phyloP scores from a whole-genome alignment of 306 rosid genomes.

The Trichosanthes truncata region DNA sequence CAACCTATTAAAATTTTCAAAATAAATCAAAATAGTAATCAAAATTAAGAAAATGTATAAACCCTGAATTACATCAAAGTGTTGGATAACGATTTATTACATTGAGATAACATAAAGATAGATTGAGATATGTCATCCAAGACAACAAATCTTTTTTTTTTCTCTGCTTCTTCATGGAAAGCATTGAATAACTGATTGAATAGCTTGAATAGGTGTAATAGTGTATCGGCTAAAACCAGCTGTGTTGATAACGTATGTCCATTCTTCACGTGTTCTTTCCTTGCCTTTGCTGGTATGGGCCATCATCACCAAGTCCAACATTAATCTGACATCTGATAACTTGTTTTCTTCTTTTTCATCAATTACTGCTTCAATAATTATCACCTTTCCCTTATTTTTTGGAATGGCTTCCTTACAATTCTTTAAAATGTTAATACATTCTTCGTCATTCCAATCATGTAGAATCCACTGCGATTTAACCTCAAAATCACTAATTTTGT shows the following conservation, averaged over 20 bases:
- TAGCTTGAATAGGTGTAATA: conserved; percentile 23
- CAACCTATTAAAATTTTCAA: no score
- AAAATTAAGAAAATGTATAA: no score
- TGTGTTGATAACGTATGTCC: conserved; percentile 38
- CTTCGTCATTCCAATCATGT: conserved; percentile 62
- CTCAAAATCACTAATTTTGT: no score
- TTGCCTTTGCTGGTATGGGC: conserved; percentile 44
- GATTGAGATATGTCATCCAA: no score
- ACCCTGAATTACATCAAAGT: no score
- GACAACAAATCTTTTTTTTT: no score
- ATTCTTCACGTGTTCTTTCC: conserved; percentile 29
- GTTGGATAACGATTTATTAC: no score
- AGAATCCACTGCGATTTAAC: conserved; percentile 30
- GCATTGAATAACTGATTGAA: conserved; percentile 35
- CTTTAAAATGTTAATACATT: conserved; percentile 42
- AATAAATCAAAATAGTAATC: no score
- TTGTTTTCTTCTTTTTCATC: conserved; percentile 19
- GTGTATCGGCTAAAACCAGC: conserved; percentile 36
- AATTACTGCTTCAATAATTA: conserved; percentile 37
- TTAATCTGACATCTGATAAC: conserved; percentile 29
- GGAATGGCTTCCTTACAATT: conserved; percentile 40
- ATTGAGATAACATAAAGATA: no score
- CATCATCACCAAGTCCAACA: conserved; percentile 56
- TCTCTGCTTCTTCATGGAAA: neutral
- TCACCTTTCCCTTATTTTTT: conserved; percentile 38